Percentiles rank a stretch among this genome's conserved stretches.
Conservation (phyloP, 768 basidiomycete genomes). For the Gymnopilus junonius region DNA sequence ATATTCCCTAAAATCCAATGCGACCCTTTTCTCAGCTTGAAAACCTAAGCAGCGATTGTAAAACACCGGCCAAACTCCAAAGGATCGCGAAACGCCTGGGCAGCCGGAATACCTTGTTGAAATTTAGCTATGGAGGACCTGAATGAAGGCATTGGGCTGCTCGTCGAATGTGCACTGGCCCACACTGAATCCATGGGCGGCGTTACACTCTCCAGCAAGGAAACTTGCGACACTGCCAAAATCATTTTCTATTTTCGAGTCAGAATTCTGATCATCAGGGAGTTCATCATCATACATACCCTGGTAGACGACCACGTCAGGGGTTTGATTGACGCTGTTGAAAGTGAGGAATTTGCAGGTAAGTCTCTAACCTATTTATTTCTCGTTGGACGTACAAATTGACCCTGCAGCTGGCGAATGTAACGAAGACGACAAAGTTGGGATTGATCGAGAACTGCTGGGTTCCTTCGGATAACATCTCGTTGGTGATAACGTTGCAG, state of each 20-base stretch:
- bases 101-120: neutral
- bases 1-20: neutral
- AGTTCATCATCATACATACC: neutral
- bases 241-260: neutral
- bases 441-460: neutral
- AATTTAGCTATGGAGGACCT: neutral
- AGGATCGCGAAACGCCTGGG: neutral
- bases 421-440: neutral
- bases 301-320: neutral
- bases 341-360: neutral
- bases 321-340: neutral
- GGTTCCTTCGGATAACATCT: neutral
- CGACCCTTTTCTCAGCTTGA: neutral
- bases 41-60: neutral
- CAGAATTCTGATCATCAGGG: neutral
- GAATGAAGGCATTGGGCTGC: neutral
- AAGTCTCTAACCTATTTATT: neutral
- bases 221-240: slow-evolving; percentile 1
- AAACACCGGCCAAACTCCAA: neutral
- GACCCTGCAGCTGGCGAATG: neutral
- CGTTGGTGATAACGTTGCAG: neutral
- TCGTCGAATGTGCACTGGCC: slow-evolving; percentile 5
- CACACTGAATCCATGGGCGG: neutral
- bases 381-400: neutral
- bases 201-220: neutral